Percentiles rank a stretch among this genome's conserved stretches.
Conservation (phyloP, 768 basidiomycete species). For the Termitomyces sp. region DNA sequence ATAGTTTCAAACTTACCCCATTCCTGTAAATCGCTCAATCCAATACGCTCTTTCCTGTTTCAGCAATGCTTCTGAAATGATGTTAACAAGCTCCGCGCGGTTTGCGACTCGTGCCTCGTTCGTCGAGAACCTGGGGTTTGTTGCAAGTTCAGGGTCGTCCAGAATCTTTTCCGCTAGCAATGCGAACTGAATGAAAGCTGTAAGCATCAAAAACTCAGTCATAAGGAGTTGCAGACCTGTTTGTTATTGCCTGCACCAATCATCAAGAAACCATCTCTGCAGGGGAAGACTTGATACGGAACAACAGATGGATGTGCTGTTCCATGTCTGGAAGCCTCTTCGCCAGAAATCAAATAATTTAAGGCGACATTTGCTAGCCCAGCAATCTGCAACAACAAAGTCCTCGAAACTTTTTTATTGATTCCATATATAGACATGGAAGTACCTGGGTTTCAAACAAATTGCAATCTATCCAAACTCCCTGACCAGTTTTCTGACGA, state of each 20-base stretch:
- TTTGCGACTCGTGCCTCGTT: slow-evolving; percentile 77
- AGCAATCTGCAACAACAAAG: slow-evolving; percentile 53
- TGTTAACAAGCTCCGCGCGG: slow-evolving; percentile 59
- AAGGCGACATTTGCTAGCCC: slow-evolving; percentile 90
- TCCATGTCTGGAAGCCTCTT: slow-evolving; percentile 83
- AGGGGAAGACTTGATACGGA: slow-evolving; percentile 88
- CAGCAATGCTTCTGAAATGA: slow-evolving; percentile 60
- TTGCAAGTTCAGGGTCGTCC: slow-evolving; percentile 49
- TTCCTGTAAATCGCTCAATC: slow-evolving; percentile 69
- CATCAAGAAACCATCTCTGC: slow-evolving; percentile 87
- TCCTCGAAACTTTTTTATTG: background rate
- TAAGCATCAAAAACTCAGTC: background rate
- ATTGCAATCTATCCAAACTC: slow-evolving; percentile 90
- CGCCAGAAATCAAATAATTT: slow-evolving; percentile 84
- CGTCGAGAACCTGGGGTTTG: slow-evolving; percentile 61
- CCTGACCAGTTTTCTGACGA: slow-evolving; percentile 77
- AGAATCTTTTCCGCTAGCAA: slow-evolving; percentile 63
- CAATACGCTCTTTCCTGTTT: slow-evolving; percentile 62
- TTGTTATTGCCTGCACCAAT: slow-evolving; percentile 89
- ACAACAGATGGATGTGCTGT: slow-evolving; percentile 93
- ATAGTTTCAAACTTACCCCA: slow-evolving; percentile 49
- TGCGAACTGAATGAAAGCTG: slow-evolving; percentile 48
- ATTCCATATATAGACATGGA: background rate
- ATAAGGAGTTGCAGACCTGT: slow-evolving; percentile 43
- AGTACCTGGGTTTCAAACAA: slow-evolving; percentile 86